Percentiles rank a stretch among this genome's conserved stretches.
phyloP scores from a whole-genome alignment of 108 stramenopile species.

The Hondaea fermentalgiana region DNA sequence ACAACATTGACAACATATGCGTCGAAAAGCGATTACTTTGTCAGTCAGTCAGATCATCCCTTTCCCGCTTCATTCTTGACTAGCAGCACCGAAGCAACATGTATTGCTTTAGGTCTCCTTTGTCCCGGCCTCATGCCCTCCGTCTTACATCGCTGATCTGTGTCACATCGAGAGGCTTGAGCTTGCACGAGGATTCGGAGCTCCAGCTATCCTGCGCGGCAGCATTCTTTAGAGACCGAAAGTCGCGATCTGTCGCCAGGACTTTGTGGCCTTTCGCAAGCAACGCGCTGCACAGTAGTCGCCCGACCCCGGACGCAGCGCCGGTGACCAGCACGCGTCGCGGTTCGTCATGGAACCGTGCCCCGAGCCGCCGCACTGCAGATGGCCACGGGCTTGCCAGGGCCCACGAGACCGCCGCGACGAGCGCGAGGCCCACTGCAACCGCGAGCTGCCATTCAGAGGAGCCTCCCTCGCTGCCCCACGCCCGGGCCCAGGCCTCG shows the following conservation, averaged over 20 bases:
- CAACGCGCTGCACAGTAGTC: background rate
- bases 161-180: background rate
- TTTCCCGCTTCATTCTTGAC: background rate
- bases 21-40: background rate
- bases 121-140: too few relatives aligned
- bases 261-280: background rate
- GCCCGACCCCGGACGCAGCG: background rate
- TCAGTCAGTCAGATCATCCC: background rate
- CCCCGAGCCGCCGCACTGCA: background rate
- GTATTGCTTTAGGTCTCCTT: background rate
- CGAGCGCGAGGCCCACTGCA: background rate
- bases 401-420: background rate
- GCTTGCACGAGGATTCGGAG: background rate
- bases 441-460: too few relatives aligned
- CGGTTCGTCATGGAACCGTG: background rate
- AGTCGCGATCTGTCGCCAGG: background rate
- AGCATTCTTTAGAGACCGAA: background rate
- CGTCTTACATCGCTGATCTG: background rate
- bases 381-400: background rate
- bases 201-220: background rate
- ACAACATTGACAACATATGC: background rate
- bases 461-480: too few relatives aligned
- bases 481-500: too few relatives aligned
- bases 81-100: background rate
- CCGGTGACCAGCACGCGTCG: background rate